Evolutionary conservation across 352 stramenopile genomes (phyloP), one percentile per base, ranked within the genome.

Genomic region (Phytophthora podocarpi): DNA sequence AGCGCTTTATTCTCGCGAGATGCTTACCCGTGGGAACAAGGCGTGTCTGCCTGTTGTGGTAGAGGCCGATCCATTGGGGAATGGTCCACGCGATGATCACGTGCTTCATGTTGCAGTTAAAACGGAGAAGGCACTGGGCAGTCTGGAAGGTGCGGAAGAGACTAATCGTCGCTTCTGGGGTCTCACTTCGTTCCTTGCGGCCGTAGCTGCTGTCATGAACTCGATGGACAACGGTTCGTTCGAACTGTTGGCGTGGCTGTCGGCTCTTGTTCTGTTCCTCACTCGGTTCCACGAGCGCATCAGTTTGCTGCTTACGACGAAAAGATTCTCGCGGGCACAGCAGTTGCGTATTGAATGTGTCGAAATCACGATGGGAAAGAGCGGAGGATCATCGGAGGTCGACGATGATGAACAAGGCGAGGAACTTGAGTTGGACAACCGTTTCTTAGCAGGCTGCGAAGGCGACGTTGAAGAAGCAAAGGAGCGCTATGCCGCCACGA

Each of bases 381-480:
- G 76, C 21, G 67, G 64, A 56, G 77, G 67, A 3, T 52, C 67
- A 30, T 58, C 40, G 4, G 54, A 74, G 6, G 51, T 27, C 12
- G 51, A 67, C 15, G 62, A 74, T 13, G 68, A 74, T 8, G 52
- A 64, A 9, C 50, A 64, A 26, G 61, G 48, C 30, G 68, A 86
- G 15, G 74, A 84, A 12, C 43, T 78, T 6, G 74, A 89, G 34
- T 45, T 87, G 5, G 75, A 88, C 46, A 69, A 50, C 6, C 80
- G 83, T 11, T 90, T 92, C 47, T 23, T 92, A 4, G 81, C 85
- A 42, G 83, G 80, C 31, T 87, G 77, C 53, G 83, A 87, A 60
- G 83, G 83, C 10, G 77, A 90, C 34, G 74, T 90, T 1, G 77
- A 88, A 8, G 77, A 90, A 39, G 81, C 81, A 7, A 89, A 89